Conservation (phyloP, 176 grass and related monocot genomes). For the Hordeum marinum region DNA sequence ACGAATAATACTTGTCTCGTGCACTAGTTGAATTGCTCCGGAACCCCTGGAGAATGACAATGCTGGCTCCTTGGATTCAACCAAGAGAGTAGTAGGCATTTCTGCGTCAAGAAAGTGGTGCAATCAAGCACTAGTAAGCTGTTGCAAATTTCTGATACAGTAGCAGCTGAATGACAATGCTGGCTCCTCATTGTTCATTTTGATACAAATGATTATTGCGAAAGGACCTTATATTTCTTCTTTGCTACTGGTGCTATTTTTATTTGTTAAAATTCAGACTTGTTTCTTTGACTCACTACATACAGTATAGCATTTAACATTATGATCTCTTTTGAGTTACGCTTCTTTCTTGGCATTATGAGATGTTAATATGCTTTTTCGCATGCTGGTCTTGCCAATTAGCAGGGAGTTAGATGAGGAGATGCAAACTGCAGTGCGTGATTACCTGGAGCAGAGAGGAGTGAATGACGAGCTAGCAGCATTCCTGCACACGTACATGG, state of each 20-base stretch:
- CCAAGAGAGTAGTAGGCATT: neutral
- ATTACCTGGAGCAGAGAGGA: constrained; percentile 73
- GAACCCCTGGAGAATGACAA: neutral
- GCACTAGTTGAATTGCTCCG: neutral
- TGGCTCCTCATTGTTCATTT: too few species aligned
- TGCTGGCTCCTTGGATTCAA: constrained; percentile 4
- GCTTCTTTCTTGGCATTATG: neutral
- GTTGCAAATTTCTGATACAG: neutral
- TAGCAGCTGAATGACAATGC: too few species aligned
- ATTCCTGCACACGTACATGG: constrained; percentile 62
- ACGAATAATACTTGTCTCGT: neutral
- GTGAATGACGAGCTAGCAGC: constrained; percentile 68
- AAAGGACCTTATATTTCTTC: neutral
- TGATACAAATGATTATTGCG: too few species aligned
- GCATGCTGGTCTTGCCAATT: neutral
- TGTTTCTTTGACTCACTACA: neutral
- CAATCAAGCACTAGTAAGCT: neutral
- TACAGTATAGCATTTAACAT: neutral
- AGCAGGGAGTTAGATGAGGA: constrained; percentile 80
- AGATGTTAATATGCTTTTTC: neutral
- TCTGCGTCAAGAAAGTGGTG: neutral
- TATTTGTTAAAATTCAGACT: neutral
- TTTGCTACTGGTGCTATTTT: constrained; percentile 3
- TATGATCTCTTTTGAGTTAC: neutral
- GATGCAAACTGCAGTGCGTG: constrained; percentile 49